These are phyloP conservation scores for Coccomyxa sp. DNA, from an alignment of 139 green algal genomes.

Conservation along the genomic window DNA sequence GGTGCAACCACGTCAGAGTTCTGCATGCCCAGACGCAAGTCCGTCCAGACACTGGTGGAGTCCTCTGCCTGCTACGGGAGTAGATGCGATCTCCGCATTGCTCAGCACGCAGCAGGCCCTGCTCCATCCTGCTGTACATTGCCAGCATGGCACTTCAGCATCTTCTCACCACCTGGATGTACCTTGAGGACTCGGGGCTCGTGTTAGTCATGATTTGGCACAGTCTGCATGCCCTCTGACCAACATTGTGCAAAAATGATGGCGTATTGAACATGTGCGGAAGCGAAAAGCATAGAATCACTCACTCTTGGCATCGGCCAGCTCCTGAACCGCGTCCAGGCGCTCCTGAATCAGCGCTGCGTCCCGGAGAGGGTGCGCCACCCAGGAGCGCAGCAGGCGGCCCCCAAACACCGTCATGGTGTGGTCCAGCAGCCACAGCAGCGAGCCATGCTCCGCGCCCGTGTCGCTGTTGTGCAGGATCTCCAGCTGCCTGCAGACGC, in stretches of 20 bases:
- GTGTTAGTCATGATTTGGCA: no score
- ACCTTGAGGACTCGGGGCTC: no score
- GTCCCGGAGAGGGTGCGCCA: constrained; percentile 53
- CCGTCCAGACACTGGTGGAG: not conserved
- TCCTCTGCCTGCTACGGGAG: no score
- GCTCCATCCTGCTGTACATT: no score
- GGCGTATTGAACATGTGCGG: not conserved
- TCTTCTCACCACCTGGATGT: no score
- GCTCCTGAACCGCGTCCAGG: constrained; percentile 74
- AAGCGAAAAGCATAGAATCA: not conserved
- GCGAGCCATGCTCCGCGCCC: constrained; percentile 46
- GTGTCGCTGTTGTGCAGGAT: constrained; percentile 33
- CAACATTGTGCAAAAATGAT: not conserved
- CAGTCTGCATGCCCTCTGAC: no score
- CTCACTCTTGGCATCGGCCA: constrained; percentile 22
- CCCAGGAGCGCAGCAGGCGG: constrained; percentile 74
- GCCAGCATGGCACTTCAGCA: no score
- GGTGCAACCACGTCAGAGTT: not conserved
- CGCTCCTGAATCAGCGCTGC: constrained; percentile 45
- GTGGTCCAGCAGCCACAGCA: constrained; percentile 81
- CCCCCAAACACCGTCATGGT: constrained; percentile 62
- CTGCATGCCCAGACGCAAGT: not conserved
- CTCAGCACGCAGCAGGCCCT: no score
- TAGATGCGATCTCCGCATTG: no score
- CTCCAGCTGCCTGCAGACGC: constrained; percentile 40